Evolutionary conservation across 2,329 filamentous ascomycete genomes (phyloP).

Genomic region (Trichophyton verrucosum): DNA sequence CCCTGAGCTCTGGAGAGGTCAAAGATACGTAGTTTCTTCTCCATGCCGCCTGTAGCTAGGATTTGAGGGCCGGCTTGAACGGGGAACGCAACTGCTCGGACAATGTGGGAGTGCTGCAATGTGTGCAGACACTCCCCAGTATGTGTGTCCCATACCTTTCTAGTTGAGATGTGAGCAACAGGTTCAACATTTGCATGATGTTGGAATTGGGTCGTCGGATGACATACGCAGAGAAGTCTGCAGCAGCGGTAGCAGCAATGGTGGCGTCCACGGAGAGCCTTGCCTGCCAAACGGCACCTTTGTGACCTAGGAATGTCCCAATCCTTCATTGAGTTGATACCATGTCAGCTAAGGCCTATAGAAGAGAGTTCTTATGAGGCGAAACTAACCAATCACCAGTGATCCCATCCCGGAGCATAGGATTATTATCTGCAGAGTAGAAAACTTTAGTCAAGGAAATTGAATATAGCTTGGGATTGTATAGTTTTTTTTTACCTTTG

Average conservation of each 20-base stretch:
- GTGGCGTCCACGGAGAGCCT: constrained; percentile 77
- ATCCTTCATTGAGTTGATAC: constrained; percentile 45
- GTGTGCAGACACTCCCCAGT: constrained; percentile 80
- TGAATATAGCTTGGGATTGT: background rate
- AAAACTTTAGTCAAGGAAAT: background rate
- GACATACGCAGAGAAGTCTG: constrained; percentile 83
- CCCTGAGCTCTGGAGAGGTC: constrained; percentile 54
- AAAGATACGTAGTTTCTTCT: constrained; percentile 93
- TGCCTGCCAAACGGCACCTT: constrained; percentile 95
- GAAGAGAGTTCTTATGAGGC: background rate
- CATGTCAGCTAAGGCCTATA: constrained; percentile 5
- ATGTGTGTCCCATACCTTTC: constrained; percentile 94
- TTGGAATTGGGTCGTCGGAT: background rate
- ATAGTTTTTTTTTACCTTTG: constrained; percentile 48
- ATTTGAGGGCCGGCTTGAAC: constrained; percentile 65
- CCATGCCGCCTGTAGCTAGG: constrained; percentile 83
- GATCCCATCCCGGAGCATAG: constrained; percentile 91
- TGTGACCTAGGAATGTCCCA: constrained; percentile 94
- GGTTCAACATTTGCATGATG: background rate
- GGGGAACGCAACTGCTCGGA: constrained; percentile 83
- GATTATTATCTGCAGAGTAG: constrained; percentile 65
- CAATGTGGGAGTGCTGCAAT: constrained; percentile 86
- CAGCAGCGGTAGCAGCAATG: constrained; percentile 82
- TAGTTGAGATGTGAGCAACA: constrained; percentile 26
- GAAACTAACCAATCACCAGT: constrained; percentile 72